These are phyloP conservation scores for Cyphellophora attinorum DNA, from an alignment of 2,329 filamentous ascomycete genomes.

Conservation along the genomic window DNA sequence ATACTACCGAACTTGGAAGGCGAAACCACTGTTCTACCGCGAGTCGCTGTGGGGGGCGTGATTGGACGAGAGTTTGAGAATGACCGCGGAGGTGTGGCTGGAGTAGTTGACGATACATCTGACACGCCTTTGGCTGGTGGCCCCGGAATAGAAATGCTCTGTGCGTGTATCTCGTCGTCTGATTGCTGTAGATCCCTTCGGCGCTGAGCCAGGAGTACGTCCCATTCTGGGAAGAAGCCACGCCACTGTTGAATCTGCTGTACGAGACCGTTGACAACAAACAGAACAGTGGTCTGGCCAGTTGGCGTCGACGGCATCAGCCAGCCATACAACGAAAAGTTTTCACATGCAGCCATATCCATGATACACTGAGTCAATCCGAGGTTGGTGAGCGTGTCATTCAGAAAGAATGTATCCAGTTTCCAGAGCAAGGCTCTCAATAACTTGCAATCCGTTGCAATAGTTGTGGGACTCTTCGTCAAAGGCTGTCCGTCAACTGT, in stretches of 20 bases:
- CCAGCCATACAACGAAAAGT: slow-evolving; percentile 85
- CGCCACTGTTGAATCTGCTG: slow-evolving; percentile 56
- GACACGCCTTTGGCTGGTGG: too few species aligned
- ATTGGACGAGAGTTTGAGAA: slow-evolving; percentile 1
- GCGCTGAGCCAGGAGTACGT: slow-evolving; percentile 58
- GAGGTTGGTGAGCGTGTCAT: slow-evolving; percentile 84
- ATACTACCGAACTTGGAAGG: neutral
- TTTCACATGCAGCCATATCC: slow-evolving; percentile 73
- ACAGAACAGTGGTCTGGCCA: slow-evolving; percentile 40
- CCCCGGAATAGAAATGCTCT: neutral
- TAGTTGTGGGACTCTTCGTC: slow-evolving; percentile 5
- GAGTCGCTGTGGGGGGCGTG: neutral
- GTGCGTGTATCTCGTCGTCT: slow-evolving; percentile 3
- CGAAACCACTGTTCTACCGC: neutral
- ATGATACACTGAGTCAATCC: slow-evolving; percentile 76
- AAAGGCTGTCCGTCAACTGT: slow-evolving; percentile 41
- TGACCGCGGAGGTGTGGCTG: neutral
- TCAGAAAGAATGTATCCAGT: slow-evolving; percentile 73
- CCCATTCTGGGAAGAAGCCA: slow-evolving; percentile 58
- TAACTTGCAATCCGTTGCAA: slow-evolving; percentile 21
- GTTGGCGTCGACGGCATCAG: slow-evolving; percentile 41
- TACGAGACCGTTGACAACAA: slow-evolving; percentile 49
- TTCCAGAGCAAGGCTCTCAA: slow-evolving; percentile 47
- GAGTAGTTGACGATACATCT: neutral
- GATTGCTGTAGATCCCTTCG: slow-evolving; percentile 42